phyloP scores from a whole-genome alignment of 306 rosid species.

The Hippophae gyantsensis region DNA sequence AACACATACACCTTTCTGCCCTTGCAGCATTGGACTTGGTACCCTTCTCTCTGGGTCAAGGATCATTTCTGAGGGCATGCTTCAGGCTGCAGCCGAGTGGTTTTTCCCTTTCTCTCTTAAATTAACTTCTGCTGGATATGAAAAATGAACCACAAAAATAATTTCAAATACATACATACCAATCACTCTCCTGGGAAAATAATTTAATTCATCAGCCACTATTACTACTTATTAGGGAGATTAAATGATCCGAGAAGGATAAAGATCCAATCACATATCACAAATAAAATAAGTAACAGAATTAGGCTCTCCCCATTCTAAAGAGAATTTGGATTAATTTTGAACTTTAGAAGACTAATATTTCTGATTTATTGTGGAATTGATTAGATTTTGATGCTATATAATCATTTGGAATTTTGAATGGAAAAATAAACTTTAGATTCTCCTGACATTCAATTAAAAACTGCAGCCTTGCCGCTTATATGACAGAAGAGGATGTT shows the following conservation, averaged over 20 bases:
- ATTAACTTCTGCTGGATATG: conserved; percentile 7
- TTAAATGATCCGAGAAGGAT: no score
- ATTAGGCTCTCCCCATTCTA: not conserved
- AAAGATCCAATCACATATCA: no score
- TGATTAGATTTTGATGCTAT: not conserved
- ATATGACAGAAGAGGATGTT: conserved; percentile 93
- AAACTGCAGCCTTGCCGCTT: conserved; percentile 78
- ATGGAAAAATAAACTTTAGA: conserved; percentile 8
- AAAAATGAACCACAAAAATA: conserved; percentile 1
- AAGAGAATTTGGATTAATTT: not conserved
- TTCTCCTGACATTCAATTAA: conserved; percentile 14
- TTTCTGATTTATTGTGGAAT: not conserved
- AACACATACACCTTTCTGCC: not conserved
- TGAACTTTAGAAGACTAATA: not conserved
- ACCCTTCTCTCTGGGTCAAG: conserved; percentile 85
- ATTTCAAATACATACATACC: not conserved
- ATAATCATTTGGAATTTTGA: not conserved
- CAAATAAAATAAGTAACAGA: not conserved
- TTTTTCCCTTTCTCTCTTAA: conserved; percentile 27
- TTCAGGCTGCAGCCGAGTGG: conserved; percentile 98
- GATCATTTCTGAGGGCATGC: conserved; percentile 85
- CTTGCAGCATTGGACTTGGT: conserved; percentile 89
- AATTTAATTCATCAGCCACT: not conserved
- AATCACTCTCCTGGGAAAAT: not conserved
- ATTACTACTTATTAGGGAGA: not conserved